A percentile compares a stretch with the other conserved stretches of the same genome.
Evolutionary conservation across 352 stramenopile genomes (phyloP).

Genomic region (Phytophthora sp.): DNA sequence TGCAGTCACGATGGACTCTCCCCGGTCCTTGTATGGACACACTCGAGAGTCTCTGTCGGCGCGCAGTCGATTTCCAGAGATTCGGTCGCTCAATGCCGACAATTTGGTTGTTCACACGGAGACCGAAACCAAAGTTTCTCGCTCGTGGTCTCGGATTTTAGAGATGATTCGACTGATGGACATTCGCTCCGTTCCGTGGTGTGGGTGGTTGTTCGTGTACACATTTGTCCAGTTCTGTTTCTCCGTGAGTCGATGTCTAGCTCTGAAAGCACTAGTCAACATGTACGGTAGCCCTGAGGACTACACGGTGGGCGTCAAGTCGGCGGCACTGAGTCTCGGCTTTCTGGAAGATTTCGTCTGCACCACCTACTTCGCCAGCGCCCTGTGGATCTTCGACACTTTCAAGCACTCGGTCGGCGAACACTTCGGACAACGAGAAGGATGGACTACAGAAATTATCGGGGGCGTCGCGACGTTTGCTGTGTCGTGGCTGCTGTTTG

Average conservation of each 20-base stretch:
- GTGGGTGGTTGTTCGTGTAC: conserved; percentile 27
- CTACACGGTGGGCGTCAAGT: conserved; percentile 11
- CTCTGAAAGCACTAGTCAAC: conserved; percentile 16
- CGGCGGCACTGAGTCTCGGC: conserved; percentile 22
- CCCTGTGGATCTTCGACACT: conserved; percentile 28
- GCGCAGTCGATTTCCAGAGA: neutral
- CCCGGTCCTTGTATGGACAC: neutral
- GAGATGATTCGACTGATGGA: neutral
- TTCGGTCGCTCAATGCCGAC: neutral
- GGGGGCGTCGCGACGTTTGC: neutral
- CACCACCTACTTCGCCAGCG: conserved; percentile 26
- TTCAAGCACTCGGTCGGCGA: neutral
- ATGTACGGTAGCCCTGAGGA: conserved; percentile 22
- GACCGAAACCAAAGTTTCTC: neutral
- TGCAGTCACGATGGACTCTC: neutral
- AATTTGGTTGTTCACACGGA: neutral
- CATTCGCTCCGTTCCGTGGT: conserved; percentile 1
- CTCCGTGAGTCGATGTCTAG: conserved; percentile 17
- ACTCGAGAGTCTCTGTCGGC: neutral
- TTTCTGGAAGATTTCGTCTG: conserved; percentile 37
- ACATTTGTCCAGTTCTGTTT: conserved; percentile 22
- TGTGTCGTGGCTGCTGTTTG: conserved; percentile 21
- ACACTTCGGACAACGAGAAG: neutral
- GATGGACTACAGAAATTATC: neutral
- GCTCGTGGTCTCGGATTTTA: neutral